A percentile compares a stretch with the other conserved stretches of the same genome.
phyloP scores from a whole-genome alignment of 139 green algal genomes.

The Chlorella sp. region DNA sequence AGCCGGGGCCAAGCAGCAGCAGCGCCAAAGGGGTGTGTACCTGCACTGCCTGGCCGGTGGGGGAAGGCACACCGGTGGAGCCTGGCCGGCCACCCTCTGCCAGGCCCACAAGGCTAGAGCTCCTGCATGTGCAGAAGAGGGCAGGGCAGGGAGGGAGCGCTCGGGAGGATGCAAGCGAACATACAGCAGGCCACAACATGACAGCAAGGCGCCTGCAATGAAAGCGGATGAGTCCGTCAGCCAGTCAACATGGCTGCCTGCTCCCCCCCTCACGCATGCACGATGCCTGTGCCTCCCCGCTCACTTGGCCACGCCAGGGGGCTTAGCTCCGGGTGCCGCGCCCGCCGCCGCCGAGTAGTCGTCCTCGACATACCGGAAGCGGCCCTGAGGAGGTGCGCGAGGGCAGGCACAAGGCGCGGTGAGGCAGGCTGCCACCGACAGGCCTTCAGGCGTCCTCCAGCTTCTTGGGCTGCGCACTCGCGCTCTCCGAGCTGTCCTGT shows the following conservation, averaged over 20 bases:
- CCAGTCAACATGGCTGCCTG: too few relatives aligned
- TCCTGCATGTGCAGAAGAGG: neutral
- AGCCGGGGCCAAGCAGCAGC: neutral
- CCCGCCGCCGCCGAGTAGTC: constrained; percentile 34
- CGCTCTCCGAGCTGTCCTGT: too few relatives aligned
- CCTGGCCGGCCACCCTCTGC: neutral
- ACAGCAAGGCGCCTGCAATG: too few relatives aligned
- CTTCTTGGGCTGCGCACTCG: too few relatives aligned
- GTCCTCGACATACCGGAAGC: constrained; percentile 88
- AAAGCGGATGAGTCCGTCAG: too few relatives aligned
- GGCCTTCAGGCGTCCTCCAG: too few relatives aligned
- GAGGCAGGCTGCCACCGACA: too few relatives aligned
- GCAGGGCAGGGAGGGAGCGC: neutral
- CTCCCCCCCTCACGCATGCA: neutral
- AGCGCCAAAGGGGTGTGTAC: neutral
- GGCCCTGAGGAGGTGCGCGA: constrained; percentile 40
- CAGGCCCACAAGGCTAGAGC: neutral
- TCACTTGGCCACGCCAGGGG: constrained; percentile 3
- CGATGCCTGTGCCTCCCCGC: too few relatives aligned
- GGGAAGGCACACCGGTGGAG: neutral
- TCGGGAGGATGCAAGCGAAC: too few relatives aligned
- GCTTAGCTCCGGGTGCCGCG: neutral
- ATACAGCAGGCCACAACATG: too few relatives aligned
- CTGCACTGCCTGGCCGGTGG: constrained; percentile 23
- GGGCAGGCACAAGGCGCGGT: too few relatives aligned